Evolutionary conservation across 2,329 filamentous ascomycete genomes (phyloP).

Genomic region (Aureobasidium sp.): DNA sequence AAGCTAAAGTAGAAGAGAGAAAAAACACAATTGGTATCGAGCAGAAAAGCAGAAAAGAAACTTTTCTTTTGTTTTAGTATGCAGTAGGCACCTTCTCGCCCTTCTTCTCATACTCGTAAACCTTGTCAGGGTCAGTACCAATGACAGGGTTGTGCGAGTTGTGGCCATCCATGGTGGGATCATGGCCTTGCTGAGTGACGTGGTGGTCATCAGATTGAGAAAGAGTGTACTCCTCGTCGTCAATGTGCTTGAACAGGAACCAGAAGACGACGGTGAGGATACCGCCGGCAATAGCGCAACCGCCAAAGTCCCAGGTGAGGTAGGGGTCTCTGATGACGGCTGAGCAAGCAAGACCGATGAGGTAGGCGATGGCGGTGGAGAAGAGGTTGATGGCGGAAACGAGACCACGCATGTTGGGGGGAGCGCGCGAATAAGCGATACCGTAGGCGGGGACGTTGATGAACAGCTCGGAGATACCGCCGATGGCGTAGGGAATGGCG

Average conservation of each 20-base stretch:
- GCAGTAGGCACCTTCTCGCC: conserved; percentile 8
- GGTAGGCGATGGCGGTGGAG: conserved; percentile 31
- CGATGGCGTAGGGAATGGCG: conserved; percentile 29
- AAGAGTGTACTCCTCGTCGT: conserved; percentile 22
- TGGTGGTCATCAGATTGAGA: conserved; percentile 14
- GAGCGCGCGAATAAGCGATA: conserved; percentile 35
- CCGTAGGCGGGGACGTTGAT: conserved; percentile 38
- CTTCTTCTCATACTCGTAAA: conserved; percentile 11
- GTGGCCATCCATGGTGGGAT: conserved; percentile 12
- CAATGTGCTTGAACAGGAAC: conserved; percentile 36
- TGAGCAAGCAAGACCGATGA: conserved; percentile 26
- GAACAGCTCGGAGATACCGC: conserved; percentile 33
- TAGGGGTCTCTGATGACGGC: conserved; percentile 36
- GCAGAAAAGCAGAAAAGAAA: neutral
- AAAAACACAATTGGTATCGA: neutral
- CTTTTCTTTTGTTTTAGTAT: neutral
- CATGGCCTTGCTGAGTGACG: conserved; percentile 12
- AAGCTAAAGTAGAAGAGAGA: neutral
- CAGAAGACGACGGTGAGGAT: conserved; percentile 42
- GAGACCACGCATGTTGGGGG: conserved; percentile 34
- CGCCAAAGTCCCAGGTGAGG: conserved; percentile 42
- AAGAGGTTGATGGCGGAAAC: conserved; percentile 36
- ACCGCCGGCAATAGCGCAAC: conserved; percentile 40
- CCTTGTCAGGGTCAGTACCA: conserved; percentile 10
- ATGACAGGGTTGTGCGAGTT: conserved; percentile 14